Evolutionary conservation across 2,329 filamentous ascomycete species (phyloP).

Genomic region (Pseudopithomyces maydicus): DNA sequence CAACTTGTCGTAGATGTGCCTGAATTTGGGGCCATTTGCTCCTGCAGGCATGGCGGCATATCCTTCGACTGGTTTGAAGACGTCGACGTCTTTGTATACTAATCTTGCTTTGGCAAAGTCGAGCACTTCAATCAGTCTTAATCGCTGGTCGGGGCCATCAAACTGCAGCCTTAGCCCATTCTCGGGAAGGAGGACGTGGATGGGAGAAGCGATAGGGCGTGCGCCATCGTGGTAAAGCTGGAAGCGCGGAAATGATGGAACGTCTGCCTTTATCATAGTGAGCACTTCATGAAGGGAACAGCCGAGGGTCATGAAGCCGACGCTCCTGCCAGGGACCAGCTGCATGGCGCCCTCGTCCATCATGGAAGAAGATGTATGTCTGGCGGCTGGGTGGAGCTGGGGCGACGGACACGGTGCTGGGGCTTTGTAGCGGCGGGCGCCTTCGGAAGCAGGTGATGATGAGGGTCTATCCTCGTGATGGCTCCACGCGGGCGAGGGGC

Average conservation of each 20-base stretch:
- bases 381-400: background rate
- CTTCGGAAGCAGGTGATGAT: background rate
- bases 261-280: slow-evolving; percentile 85
- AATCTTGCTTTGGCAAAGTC: slow-evolving; percentile 88
- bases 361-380: background rate
- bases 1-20: slow-evolving; percentile 90
- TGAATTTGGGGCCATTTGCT: slow-evolving; percentile 73
- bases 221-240: slow-evolving; percentile 80
- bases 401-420: background rate
- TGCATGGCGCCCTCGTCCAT: slow-evolving; percentile 43
- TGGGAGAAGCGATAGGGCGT: slow-evolving; percentile 74
- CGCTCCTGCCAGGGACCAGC: slow-evolving; percentile 29
- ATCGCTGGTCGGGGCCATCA: slow-evolving; percentile 88
- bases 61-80: slow-evolving; percentile 66
- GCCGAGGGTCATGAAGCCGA: slow-evolving; percentile 69
- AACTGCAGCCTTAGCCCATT: slow-evolving; percentile 93
- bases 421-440: background rate
- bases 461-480: slow-evolving; percentile 23
- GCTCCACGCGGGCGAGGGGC: slow-evolving; percentile 28
- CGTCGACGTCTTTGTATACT: slow-evolving; percentile 79
- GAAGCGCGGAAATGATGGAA: slow-evolving; percentile 79
- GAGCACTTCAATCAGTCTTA: slow-evolving; percentile 87
- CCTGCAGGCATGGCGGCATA: slow-evolving; percentile 28
- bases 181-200: slow-evolving; percentile 75
- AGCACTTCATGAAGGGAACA: slow-evolving; percentile 90